These are phyloP conservation scores for Actinomortierella wolfii DNA, from an alignment of 371 early-diverging fungal species.

Conservation along the genomic window DNA sequence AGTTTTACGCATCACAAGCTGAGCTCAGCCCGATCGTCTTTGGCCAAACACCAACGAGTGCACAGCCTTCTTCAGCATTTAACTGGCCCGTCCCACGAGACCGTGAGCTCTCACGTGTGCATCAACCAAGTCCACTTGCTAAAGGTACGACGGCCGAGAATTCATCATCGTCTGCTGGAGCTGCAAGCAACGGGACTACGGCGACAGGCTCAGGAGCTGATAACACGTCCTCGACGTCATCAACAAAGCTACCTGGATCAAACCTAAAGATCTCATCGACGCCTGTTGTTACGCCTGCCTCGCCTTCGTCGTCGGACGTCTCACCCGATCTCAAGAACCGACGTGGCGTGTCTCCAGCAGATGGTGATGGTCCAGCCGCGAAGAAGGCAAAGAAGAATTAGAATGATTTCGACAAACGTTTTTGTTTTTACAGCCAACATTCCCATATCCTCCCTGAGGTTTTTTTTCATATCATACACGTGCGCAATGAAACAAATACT, in stretches of 20 bases:
- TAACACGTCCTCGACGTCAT: constrained; percentile 7
- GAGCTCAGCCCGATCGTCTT: constrained; percentile 45
- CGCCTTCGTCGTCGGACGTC: constrained; percentile 20
- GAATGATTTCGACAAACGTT: too few species aligned
- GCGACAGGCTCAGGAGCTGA: neutral
- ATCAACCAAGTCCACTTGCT: constrained; percentile 44
- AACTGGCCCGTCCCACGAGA: constrained; percentile 39
- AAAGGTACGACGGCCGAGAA: constrained; percentile 24
- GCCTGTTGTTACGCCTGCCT: constrained; percentile 7
- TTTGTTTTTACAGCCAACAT: too few species aligned
- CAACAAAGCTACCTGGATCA: constrained; percentile 16
- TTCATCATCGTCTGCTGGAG: constrained; percentile 8
- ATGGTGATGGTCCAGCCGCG: constrained; percentile 15
- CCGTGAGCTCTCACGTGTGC: constrained; percentile 34
- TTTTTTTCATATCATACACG: too few species aligned
- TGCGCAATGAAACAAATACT: too few species aligned
- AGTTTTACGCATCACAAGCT: constrained; percentile 62
- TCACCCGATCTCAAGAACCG: too few species aligned
- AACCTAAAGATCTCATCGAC: constrained; percentile 31
- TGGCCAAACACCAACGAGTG: constrained; percentile 43
- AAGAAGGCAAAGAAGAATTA: constrained; percentile 34
- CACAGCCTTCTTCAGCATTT: constrained; percentile 32
- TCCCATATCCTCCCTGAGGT: too few species aligned
- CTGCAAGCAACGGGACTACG: constrained; percentile 2
- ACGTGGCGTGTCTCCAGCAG: too few species aligned